Base-by-base conservation (phyloP, 257 asterid species). In the Mentha longifolia region DNA sequence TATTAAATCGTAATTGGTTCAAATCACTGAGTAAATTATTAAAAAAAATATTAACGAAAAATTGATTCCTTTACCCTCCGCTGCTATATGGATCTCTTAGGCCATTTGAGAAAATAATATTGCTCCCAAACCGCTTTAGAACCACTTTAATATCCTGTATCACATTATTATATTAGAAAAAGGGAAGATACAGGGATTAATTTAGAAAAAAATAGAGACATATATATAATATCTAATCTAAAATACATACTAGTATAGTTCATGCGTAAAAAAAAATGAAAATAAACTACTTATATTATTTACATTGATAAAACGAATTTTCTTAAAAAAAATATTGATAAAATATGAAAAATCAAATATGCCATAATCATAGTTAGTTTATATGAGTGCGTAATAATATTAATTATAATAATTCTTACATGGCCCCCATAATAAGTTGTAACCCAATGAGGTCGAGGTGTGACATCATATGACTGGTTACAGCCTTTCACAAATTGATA, bases 81-180 rank as follows among this genome's bases (percentile, higher is more conserved):
- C 69, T 67, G 28, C 92, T 88, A 41, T 73, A 82, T 5, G 92
- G 92, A 79, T 86, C 92, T 70, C 75, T 78, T 30, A 82, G 76
- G 49, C 90, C 95, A 77, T 88, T 88, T 47, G 92, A 84, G 83
- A 86, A 84, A 58, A 88, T 84, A 10, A 88, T 84, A 68, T 86
- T 86, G 84, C 95, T 88, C 0, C 77, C 92, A 65, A 84, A 88
- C 3, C 77, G 77, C 51, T 68, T 67, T 1, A 86, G 84, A 35
- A 67, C 79, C 81, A 66, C 11, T 58, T 82, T 81, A 33, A 85
- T 82, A 39, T 84, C 86, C 95, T 88, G 89, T 39, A 74, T 7
- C 43, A 28, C 3, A 28, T 31, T 8, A 11, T 35, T 33, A 2
- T 33, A 1, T 33, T 0, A 17, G 9, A 17, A 19, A 19, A 70